Evolutionary conservation across 2,329 filamentous ascomycete genomes (phyloP).

Genomic region (Pestalotiopsis sp.): DNA sequence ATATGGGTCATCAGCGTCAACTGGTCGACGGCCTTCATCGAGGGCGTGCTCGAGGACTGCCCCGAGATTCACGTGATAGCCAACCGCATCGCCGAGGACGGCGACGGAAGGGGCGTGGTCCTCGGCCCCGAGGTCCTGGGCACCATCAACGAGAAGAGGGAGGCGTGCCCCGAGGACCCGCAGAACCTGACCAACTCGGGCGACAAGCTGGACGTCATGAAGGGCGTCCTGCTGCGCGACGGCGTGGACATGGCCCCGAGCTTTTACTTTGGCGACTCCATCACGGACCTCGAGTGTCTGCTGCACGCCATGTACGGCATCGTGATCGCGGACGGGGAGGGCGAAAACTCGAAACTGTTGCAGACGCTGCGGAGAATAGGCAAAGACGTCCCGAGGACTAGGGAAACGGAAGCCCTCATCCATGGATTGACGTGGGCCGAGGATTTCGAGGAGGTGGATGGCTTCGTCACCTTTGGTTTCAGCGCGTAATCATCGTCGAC

Average conservation of each 20-base stretch:
- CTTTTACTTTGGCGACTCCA: constrained; percentile 63
- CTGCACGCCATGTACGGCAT: constrained; percentile 44
- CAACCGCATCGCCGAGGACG: constrained; percentile 40
- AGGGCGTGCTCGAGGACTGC: constrained; percentile 39
- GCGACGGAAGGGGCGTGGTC: constrained; percentile 36
- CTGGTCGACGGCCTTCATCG: constrained; percentile 52
- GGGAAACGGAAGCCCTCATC: constrained; percentile 23
- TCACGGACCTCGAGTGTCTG: constrained; percentile 58
- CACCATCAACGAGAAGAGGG: constrained; percentile 7
- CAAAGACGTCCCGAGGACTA: constrained; percentile 30
- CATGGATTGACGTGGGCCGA: constrained; percentile 30
- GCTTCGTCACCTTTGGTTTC: neutral
- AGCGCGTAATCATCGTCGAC: neutral
- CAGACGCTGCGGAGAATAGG: constrained; percentile 33
- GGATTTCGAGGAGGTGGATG: constrained; percentile 30
- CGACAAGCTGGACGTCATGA: constrained; percentile 49
- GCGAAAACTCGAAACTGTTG: constrained; percentile 30
- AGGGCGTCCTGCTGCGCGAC: constrained; percentile 28
- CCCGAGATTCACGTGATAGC: constrained; percentile 40
- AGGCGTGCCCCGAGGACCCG: constrained; percentile 21
- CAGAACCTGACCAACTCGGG: constrained; percentile 39
- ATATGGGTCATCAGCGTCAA: constrained; percentile 54
- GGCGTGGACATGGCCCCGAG: constrained; percentile 23
- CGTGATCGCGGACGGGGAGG: constrained; percentile 44
- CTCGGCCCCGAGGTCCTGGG: constrained; percentile 39